Evolutionary conservation across 148 eudicot species (phyloP).

Genomic region (Chenopodium album): DNA sequence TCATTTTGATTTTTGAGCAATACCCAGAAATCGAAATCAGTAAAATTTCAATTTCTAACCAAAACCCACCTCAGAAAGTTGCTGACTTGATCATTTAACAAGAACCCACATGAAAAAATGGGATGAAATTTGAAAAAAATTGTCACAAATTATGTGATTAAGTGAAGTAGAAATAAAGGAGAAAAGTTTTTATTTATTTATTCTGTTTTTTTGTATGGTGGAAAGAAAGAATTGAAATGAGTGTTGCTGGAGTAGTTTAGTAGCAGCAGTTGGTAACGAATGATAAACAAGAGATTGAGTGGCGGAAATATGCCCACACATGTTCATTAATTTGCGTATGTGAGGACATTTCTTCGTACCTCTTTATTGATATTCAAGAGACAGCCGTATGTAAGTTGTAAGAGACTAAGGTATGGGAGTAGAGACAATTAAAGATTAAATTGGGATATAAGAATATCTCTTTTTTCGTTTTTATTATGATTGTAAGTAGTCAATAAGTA

Average conservation of each 20-base stretch:
- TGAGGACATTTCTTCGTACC: neutral
- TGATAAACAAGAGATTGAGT: constrained; percentile 26
- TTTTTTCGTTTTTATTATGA: too few relatives aligned
- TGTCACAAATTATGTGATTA: neutral
- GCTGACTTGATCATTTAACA: constrained; percentile 1
- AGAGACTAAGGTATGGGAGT: too few relatives aligned
- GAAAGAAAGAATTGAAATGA: constrained; percentile 23
- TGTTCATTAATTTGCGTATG: neutral
- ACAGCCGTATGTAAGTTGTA: neutral
- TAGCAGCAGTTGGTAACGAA: constrained; percentile 2
- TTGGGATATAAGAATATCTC: too few relatives aligned
- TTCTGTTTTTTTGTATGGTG: constrained; percentile 9
- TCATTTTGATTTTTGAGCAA: constrained; percentile 46
- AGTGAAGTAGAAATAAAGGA: neutral
- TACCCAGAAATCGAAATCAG: constrained; percentile 18
- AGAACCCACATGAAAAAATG: constrained; percentile 15
- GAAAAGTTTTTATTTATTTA: neutral
- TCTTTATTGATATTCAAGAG: neutral
- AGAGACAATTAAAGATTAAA: too few relatives aligned
- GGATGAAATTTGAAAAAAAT: neutral
- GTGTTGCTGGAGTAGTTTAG: constrained; percentile 2
- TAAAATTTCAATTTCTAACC: constrained; percentile 17
- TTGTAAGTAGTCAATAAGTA: too few relatives aligned
- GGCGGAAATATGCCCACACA: constrained; percentile 36
- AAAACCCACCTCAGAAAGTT: constrained; percentile 43